Evolutionary conservation across 108 stramenopile genomes (phyloP).

Genomic region (Thalassiosira profunda): DNA sequence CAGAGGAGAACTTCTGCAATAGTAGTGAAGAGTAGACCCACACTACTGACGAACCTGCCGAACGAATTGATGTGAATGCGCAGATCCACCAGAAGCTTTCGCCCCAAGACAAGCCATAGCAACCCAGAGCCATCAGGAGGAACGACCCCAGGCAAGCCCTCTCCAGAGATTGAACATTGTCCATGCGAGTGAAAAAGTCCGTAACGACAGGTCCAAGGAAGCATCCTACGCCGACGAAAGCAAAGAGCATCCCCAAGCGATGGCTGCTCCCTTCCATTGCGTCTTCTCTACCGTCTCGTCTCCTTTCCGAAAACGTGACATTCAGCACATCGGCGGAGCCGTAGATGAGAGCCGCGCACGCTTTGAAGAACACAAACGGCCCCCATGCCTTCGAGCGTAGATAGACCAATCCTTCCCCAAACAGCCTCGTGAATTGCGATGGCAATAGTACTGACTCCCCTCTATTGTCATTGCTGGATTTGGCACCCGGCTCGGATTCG

Average conservation of each 20-base stretch:
- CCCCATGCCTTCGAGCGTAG: conserved; percentile 54
- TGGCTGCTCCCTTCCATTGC: conserved; percentile 20
- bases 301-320: conserved; percentile 62
- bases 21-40: conserved; percentile 65
- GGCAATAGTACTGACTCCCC: conserved; percentile 6
- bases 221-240: conserved; percentile 67
- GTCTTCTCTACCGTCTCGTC: not conserved
- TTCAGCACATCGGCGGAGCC: conserved; percentile 70
- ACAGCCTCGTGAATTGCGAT: conserved; percentile 37
- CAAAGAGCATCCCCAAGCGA: conserved; percentile 68
- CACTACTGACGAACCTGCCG: conserved; percentile 55
- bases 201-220: conserved; percentile 58
- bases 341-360: conserved; percentile 45
- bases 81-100: conserved; percentile 31
- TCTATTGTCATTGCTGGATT: not conserved
- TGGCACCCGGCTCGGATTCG: not conserved
- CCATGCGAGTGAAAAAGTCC: conserved; percentile 55
- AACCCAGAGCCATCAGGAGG: conserved; percentile 46
- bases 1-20: conserved; percentile 60
- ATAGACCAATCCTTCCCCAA: conserved; percentile 51
- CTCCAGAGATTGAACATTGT: conserved; percentile 51
- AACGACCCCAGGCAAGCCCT: conserved; percentile 55
- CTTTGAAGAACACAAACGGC: conserved; percentile 61
- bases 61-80: conserved; percentile 45
- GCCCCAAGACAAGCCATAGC: conserved; percentile 24